Evolutionary conservation across 1,284 basidiomycete genomes (phyloP), one percentile per base, ranked within the genome.

Genomic region (Austropuccinia psidii): DNA sequence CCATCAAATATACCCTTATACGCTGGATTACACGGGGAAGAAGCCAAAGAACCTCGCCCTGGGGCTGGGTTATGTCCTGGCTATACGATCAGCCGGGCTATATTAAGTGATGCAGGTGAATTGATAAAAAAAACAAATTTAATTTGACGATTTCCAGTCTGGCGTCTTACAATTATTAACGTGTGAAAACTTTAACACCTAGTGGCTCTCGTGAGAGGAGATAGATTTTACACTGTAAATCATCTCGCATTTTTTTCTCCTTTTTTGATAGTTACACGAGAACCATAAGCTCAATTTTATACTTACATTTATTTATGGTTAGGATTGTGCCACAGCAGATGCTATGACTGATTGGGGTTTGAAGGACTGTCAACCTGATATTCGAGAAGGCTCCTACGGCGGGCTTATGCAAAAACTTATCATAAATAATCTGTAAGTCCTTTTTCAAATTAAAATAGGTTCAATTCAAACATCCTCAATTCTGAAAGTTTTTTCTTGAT

Each of bases 321-420:
- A 72, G 68, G 68, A 72, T 52, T 72, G 45, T 17, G 68, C 58
- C 8, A 72, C 70, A 11, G 70, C 70, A 13, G 70, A 73, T 35
- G 58, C 60, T 7, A 50, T 73, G 49, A 73, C 70, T 4, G 70
- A 73, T 62, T 73, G 70, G 70, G 70, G 70, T 33, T 37, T 73
- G 7, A 50, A 45, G 29, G 70, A 73, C 24, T 73, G 70, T 43
- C 70, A 73, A 45, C 61, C 70, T 21, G 70, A 73, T 52, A 35
- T 49, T 41, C 47, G 58, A 19, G 47, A 62, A 19, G 70, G 70
- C 9, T 39, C 58, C 21, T 73, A 73, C 61, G 70, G 70, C 43
- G 70, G 70, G 2, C 52, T 73, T 49, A 29, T 73, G 24, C 49
- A 73, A 43, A 73, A 19, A 52, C 19, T 73, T 19, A 73, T 73